Evolutionary conservation across 495 filamentous ascomycete species (phyloP), one percentile per base, ranked within the genome.

Genomic region (Haplographium delicatum): DNA sequence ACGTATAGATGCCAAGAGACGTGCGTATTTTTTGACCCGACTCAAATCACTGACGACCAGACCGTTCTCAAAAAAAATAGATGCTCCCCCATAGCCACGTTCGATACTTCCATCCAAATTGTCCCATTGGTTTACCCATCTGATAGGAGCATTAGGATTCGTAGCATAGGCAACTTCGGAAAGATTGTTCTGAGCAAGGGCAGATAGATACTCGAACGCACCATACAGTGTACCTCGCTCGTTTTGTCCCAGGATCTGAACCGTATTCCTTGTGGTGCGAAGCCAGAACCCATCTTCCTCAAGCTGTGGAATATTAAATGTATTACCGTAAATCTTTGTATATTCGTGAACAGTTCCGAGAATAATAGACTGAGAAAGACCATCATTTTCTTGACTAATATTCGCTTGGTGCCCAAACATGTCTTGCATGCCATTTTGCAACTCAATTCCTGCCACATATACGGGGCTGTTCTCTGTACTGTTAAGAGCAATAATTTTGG

Each of bases 71-170:
- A 86, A 87, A 68, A 86, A 87, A 50, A 87, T 84, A 7, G 83
- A 87, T 1, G 67, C 58, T 4, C 84, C 84, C n/a, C 68, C 83
- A 51, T 83, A 88, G 26, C 84, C 84, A 30, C 82, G 69, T 63
- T 86, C 83, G 40, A 87, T 81, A 48, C 71, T 81, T 19, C 83
- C 84, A 40, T 85, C 78, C 64, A 85, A 68, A 53, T 88, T 86
- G 61, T 86, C 81, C 84, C 83, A 88, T 52, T 88, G 74, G 60
- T 87, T 86, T 1, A 81, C 73, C 83, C 82, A 86, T 53, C 84
- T 72, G 35, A 87, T 80, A 0, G 78, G 76, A 0, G 79, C 80
- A 27, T 72, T 68, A 0, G 84, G 82, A 51, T 76, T 86, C 3
- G 72, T 70, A 4, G 72, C 63, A 11, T 76, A 71, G 27, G 73